A percentile compares a stretch with the other conserved stretches of the same genome.
phyloP scores from a whole-genome alignment of 306 rosid genomes.

The Ormosia emarginata region DNA sequence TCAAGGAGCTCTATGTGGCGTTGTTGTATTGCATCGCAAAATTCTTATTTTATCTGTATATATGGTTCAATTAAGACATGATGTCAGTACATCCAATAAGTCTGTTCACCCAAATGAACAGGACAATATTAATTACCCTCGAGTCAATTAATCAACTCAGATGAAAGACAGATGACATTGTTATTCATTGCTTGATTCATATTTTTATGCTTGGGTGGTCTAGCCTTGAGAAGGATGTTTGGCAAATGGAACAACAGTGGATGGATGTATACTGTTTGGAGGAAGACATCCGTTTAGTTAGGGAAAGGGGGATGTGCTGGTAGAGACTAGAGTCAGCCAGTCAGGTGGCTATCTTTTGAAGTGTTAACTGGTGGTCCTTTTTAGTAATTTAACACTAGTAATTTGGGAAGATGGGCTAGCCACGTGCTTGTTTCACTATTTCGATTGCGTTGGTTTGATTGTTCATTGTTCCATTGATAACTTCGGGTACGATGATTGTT shows the following conservation, averaged over 20 bases:
- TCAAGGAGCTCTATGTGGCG: constrained; percentile 31
- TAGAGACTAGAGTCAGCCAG: not conserved
- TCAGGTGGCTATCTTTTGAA: not conserved
- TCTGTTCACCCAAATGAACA: constrained; percentile 11
- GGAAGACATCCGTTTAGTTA: not conserved
- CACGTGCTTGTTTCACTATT: not conserved
- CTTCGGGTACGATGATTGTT: no score
- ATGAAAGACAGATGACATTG: not conserved
- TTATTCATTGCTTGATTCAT: not conserved
- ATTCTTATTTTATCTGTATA: constrained; percentile 25
- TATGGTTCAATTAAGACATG: constrained; percentile 21
- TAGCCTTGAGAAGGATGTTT: not conserved
- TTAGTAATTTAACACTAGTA: not conserved
- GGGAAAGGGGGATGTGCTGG: not conserved
- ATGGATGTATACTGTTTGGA: not conserved
- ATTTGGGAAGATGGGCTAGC: not conserved
- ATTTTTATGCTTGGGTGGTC: not conserved
- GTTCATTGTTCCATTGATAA: no score
- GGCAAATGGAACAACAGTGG: not conserved
- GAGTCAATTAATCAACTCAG: not conserved
- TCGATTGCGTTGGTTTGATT: not conserved
- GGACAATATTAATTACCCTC: not conserved
- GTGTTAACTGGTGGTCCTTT: not conserved
- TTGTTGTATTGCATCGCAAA: constrained; percentile 21
- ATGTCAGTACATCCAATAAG: constrained; percentile 7